A percentile compares a stretch with the other conserved stretches of the same genome.
Conservation (phyloP, 768 basidiomycete species). For the Mycena rosella region DNA sequence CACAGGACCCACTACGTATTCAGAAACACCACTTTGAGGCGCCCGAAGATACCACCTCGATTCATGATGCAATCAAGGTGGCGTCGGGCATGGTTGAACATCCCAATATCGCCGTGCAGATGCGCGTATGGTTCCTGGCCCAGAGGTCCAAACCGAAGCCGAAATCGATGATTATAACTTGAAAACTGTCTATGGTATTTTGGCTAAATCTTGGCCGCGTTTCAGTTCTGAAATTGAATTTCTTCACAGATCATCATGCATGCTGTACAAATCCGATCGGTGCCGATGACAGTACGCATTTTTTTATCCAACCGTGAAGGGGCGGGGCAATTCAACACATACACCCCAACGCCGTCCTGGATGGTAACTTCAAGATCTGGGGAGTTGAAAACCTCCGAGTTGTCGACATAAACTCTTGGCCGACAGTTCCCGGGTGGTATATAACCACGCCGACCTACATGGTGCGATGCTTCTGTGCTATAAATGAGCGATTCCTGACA, state of each 20-base stretch:
- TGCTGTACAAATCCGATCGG: conserved; percentile 47
- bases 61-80: conserved; percentile 43
- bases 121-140: conserved; percentile 39
- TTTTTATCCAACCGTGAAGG: neutral
- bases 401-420: conserved; percentile 48
- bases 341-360: conserved; percentile 46
- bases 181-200: conserved; percentile 40
- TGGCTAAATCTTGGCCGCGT: too few species aligned
- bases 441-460: conserved; percentile 48
- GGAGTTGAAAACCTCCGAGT: conserved; percentile 47
- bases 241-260: conserved; percentile 44
- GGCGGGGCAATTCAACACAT: neutral
- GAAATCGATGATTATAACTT: conserved; percentile 39
- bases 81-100: conserved; percentile 34
- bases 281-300: conserved; percentile 37
- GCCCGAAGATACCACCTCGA: conserved; percentile 38
- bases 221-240: too few species aligned
- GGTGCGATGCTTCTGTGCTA: conserved; percentile 32
- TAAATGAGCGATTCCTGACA: too few species aligned
- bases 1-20: conserved; percentile 44
- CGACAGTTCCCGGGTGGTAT: conserved; percentile 48
- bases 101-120: conserved; percentile 33
- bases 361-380: conserved; percentile 47
- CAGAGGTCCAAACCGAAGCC: conserved; percentile 36
- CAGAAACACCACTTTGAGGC: conserved; percentile 46